Base-by-base conservation (phyloP, 1,284 basidiomycete genomes). In the Ustilago tritici region DNA sequence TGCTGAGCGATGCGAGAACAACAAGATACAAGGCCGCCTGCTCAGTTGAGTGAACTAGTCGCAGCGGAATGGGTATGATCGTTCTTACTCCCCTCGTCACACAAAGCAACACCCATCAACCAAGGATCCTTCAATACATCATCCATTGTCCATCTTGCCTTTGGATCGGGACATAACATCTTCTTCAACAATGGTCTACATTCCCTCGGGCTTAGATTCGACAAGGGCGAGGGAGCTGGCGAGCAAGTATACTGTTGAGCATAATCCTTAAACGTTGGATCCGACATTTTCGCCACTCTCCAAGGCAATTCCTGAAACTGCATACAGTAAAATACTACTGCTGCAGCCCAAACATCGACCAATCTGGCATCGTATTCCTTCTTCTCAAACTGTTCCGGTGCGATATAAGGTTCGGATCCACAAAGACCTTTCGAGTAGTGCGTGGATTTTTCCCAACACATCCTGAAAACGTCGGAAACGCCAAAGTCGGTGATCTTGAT, bases 401-500 rank as follows among this genome's bases (percentile, higher is more conserved):
- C 96, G 82, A 99, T 98, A 87, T 99, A 99, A 0, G 96, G 96
- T 86, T 99, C 97, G 74, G 93, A 95, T 12, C 96, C 96, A 82
- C 96, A 99, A 23, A 99, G 89, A 3, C 96, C 96, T 58, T 96
- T 98, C 40, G 93, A 95, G 91, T 98, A 92, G 87, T 99, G 96
- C 53, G 98, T 93, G 62, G 95, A 96, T 79, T 93, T 90, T 88
- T 99, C 96, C 96, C 96, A 99, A 64, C 96, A 98, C 82, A 99
- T 92, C 70, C 96, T 91, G 87, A 98, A 99, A 46, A 99, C 96
- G 50, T 98, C 98, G 38, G 94, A 96, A 17, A 96, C 96, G 68
- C 96, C 97, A 86, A 98, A 99, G 87, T 99, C 96, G 76, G 96
- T 97, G 81, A 98, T 98, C 93, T 99, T 99, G 87, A 99, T 89